These are phyloP conservation scores for Solanum medicagineum DNA, from an alignment of 257 asterid genomes.

Conservation along the genomic window DNA sequence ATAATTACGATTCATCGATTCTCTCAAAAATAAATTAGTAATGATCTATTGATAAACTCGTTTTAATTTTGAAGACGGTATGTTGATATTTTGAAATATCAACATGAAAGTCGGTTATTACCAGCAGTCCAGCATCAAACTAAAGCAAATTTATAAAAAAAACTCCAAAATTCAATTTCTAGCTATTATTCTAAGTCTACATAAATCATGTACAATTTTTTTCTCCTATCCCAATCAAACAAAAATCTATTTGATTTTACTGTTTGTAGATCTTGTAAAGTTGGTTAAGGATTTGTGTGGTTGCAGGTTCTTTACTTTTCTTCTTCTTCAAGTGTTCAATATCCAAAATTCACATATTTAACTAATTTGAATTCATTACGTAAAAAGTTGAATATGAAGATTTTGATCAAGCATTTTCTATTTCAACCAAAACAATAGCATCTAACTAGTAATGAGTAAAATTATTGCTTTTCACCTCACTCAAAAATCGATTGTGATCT, in stretches of 20 bases:
- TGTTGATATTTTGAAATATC: neutral
- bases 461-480: neutral
- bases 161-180: neutral
- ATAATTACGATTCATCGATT: neutral
- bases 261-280: neutral
- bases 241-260: neutral
- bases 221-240: neutral
- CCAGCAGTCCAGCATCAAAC: neutral
- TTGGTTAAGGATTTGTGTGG: neutral
- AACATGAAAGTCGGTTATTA: neutral
- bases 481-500: neutral
- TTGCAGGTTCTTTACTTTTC: neutral
- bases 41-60: too few relatives aligned
- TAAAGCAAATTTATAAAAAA: neutral
- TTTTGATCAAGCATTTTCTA: neutral
- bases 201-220: neutral
- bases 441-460: neutral
- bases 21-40: too few relatives aligned
- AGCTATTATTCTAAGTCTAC: neutral
- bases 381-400: neutral
- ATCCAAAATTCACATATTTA: neutral
- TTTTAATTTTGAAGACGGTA: fast-evolving
- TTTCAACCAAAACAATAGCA: neutral
- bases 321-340: neutral
- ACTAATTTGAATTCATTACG: neutral